A percentile compares a stretch with the other conserved stretches of the same genome.
Conservation (phyloP, 495 filamentous ascomycete genomes). For the Penicillium roqueforti region DNA sequence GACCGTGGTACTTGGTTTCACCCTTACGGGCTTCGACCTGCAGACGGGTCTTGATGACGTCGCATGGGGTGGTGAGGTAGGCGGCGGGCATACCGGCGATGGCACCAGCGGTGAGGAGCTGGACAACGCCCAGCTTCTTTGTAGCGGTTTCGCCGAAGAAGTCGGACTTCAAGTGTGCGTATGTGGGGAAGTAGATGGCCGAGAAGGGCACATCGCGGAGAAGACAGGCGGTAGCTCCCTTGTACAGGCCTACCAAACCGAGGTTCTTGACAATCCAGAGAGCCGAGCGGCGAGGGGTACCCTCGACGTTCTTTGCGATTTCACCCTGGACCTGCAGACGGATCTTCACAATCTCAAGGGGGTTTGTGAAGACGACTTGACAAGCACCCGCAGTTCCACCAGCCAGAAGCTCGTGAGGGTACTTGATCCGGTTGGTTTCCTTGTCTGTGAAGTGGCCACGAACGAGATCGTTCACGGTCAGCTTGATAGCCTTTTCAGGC, state of each 20-base stretch:
- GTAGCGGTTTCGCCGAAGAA: conserved; percentile 86
- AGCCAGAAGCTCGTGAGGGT: conserved; percentile 70
- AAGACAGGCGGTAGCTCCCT: conserved; percentile 93
- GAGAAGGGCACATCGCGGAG: conserved; percentile 96
- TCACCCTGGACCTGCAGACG: conserved; percentile 97
- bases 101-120: conserved; percentile 90
- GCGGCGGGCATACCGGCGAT: conserved; percentile 98
- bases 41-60: conserved; percentile 97
- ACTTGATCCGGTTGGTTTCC: conserved; percentile 69
- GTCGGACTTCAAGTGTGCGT: conserved; percentile 89
- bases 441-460: conserved; percentile 71
- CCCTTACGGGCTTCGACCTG: conserved; percentile 97
- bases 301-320: conserved; percentile 82
- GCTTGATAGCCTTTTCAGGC: conserved; percentile 97
- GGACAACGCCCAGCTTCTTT: conserved; percentile 86
- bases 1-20: conserved; percentile 75
- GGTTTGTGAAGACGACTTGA: conserved; percentile 98
- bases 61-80: conserved; percentile 94
- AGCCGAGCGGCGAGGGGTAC: conserved; percentile 78
- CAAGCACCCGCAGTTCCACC: conserved; percentile 90
- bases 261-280: conserved; percentile 97
- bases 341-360: conserved; percentile 98
- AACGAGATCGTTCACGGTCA: conserved; percentile 94
- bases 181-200: conserved; percentile 97
- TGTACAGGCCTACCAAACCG: conserved; percentile 93